Evolutionary conservation across 1,139 yeast species (phyloP), one percentile per base, ranked within the genome.

Genomic region (Yamadazyma sp.): DNA sequence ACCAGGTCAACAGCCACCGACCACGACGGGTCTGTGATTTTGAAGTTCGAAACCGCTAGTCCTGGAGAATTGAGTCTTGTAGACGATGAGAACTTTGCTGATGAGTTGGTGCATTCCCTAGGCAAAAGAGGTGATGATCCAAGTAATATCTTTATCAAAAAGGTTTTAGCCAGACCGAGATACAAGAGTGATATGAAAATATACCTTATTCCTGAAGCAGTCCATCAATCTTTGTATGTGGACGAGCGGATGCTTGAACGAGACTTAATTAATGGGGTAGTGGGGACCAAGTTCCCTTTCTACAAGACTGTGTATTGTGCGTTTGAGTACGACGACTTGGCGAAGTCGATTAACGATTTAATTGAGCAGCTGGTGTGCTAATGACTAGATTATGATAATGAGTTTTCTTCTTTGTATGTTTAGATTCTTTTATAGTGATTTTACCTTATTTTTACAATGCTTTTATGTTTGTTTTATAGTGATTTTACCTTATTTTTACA

Each of bases 1-100:
- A 76, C 82, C 1, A 58, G 82, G 41, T 76, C 80, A 1, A 76
- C 81, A 6, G 73, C 80, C 5, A 64, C 65, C 26, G 80, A 74
- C 44, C 56, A 57, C 28, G 78, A 76, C 17, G 80, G 80, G 1
- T 68, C 79, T 10, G 63, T 70, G 6, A 59, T 76, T 3, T 56
- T 77, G 31, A 77, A 77, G 48, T 57, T 77, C 36, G 83, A 77
- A 51, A 73, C 81, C 1, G 78, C 80, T 0, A 65, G 59, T 42
- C 78, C 80, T 0, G 82, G 82, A 3, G 78, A 76, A 42, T 48
- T 54, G n/a, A 64, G 62, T 47, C 53, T 77, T 33, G 67, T 76
- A 38, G 82, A 77, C 50, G 73, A 68, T 39, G 69, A 64, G 30
- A 76, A 73, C 28, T 70, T 64, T 42, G 56, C 62, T 32, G 70